Base-by-base conservation (phyloP, 129 eudicot species). In the Arctium minus region DNA sequence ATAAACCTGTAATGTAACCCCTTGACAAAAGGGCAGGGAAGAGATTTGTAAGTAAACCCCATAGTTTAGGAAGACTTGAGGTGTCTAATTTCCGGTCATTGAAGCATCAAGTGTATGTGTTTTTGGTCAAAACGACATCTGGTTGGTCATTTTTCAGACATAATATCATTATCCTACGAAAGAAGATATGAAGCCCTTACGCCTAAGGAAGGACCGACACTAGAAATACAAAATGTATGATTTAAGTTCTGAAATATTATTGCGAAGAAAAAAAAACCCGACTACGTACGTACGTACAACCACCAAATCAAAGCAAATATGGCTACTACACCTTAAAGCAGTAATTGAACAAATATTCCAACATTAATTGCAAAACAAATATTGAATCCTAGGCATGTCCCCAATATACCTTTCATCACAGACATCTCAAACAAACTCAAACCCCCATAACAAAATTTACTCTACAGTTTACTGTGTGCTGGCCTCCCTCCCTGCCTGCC, bases 401-500 rank as follows among this genome's bases (percentile, higher is more conserved):
- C 40, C 40, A 37, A 46, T 46, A 46, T 46, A 46, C 56, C 56
- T 46, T 46, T 46, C 56, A 10, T 44, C 12, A 22, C 27, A 44
- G 50, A 44, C 56, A 46, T 46, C 56, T 46, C 17, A 46, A 46
- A 46, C 2, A 10, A 46, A 15, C 65, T 42, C 8, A 42, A 42
- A 39, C 12, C 50, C 50, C 64, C 74, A 64, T 38, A 60, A 60
- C 69, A 35, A 74, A 71, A 83, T 77, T 72, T 83, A 83, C 71
- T 77, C 82, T 83, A 82, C 81, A 76, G 77, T 75, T 75, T 42
- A 82, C 73, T 75, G 53, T 75, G 70, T 46, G 33, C 42, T 72
- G 48, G 62, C 18, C 62, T 76, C 64, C 86, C 75, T 76, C 13
- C 56, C 3, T 46, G 56, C 56, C 40, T 42, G 48, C 48, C 48